Base-by-base conservation (phyloP, 148 eudicot genomes). In the Suaeda aralocaspica region DNA sequence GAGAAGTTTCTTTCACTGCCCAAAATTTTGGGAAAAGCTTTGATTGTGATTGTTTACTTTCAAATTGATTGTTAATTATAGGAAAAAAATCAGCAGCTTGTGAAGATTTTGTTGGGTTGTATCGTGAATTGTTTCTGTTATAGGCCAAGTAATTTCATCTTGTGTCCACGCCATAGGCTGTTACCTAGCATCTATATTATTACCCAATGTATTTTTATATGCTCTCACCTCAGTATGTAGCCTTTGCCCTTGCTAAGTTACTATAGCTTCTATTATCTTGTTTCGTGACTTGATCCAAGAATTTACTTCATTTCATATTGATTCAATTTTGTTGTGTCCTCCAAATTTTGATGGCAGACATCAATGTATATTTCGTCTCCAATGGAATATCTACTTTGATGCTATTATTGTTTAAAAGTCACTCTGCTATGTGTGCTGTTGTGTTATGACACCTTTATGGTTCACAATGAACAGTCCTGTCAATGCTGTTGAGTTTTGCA, bases 21-120 rank as follows among this genome's bases (percentile, higher is more conserved):
- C 66, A n/a, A 8, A 36, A 5, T 33, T 25, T 33, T 19, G 7
- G 70, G 55, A 30, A 34, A 50, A 30, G 44, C 0, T n/a, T 28
- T 59, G 2, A 42, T 24, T 68, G 24, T 68, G 24, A 68, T 50
- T 50, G 11, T 5, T 18, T 68, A 68, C 21, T 34, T 67, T 30
- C 70, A 52, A 21, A 45, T 36, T 33, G 22, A 1, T 53, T 51
- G 14, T 16, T 6, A 67, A 18, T 9, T 60, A n/a, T 48, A 8
- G 28, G 48, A 60, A 48, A 36, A 36, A 8, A 36, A 36, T 36
- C 41, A 36, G 8, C 5, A 60, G 6, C 29, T 66, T 13, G 19
- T 4, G 7, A 22, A 9, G 3, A 34, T 8, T 21, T 0, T 62
- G 9, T 62, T 28, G 7, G 39, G 46, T 2, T 36, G 13, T 36